Evolutionary conservation across 2,329 filamentous ascomycete genomes (phyloP).

Genomic region (Rutstroemia sp.): DNA sequence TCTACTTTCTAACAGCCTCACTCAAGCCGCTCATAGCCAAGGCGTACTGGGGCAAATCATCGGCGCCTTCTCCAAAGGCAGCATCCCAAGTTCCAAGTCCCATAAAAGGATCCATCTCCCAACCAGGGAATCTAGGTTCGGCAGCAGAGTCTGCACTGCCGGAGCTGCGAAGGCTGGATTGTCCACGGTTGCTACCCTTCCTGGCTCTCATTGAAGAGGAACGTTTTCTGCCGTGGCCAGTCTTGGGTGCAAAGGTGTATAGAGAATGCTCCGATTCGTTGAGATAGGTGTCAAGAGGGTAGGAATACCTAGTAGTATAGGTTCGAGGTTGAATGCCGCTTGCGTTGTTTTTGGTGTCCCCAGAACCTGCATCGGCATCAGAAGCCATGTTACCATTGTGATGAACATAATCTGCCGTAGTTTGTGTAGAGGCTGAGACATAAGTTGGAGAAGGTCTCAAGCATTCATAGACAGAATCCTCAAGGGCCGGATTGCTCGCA

Average conservation of each 20-base stretch:
- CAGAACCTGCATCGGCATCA: background rate
- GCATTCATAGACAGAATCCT: constrained; percentile 9
- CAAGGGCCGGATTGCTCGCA: constrained; percentile 10
- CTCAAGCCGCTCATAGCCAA: constrained; percentile 16
- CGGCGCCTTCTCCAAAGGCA: background rate
- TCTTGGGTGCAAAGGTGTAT: background rate
- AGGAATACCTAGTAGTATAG: background rate
- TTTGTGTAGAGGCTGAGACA: background rate
- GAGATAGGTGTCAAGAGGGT: background rate
- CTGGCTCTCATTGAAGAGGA: constrained; percentile 7
- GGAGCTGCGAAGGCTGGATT: constrained; percentile 13
- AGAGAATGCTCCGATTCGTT: background rate
- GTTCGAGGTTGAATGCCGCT: background rate
- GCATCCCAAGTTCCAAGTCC: constrained; percentile 16
- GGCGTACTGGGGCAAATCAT: constrained; percentile 1
- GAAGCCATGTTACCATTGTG: background rate
- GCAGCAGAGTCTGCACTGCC: constrained; percentile 4
- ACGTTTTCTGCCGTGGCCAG: background rate
- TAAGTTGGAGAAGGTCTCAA: background rate
- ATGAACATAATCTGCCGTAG: background rate
- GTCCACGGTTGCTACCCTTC: constrained; percentile 17
- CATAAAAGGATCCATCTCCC: constrained; percentile 11
- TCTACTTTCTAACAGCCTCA: background rate
- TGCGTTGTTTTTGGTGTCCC: background rate
- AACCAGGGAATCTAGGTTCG: constrained; percentile 9